These are phyloP conservation scores for Hibiscus mutabilis DNA, from an alignment of 345 rosid species.

Conservation along the genomic window DNA sequence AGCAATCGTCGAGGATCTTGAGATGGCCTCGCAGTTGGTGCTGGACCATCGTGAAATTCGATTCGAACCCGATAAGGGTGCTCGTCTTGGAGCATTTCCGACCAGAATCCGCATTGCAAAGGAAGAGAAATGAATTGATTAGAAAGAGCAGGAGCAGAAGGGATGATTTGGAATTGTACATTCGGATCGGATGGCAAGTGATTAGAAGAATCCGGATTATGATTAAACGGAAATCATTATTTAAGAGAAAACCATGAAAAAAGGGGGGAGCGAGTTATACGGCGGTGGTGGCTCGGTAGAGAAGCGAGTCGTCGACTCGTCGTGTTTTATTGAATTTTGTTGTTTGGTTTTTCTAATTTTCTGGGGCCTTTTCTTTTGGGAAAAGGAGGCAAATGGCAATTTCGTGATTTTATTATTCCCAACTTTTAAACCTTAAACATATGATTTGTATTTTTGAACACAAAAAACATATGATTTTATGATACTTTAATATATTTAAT, in stretches of 20 bases:
- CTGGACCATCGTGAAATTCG: slow-evolving; percentile 72
- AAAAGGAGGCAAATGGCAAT: not conserved
- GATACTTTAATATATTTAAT: too few relatives aligned
- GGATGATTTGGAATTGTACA: not conserved
- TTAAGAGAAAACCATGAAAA: not conserved
- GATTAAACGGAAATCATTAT: not conserved
- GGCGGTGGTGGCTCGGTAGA: not conserved
- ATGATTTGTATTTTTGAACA: too few relatives aligned
- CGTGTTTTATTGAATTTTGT: too few relatives aligned
- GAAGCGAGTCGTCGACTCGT: too few relatives aligned
- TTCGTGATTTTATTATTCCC: not conserved
- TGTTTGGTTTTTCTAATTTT: too few relatives aligned
- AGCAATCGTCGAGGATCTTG: slow-evolving; percentile 49
- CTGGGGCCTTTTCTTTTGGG: too few relatives aligned
- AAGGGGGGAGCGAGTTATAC: not conserved
- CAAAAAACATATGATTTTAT: too few relatives aligned
- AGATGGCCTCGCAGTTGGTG: slow-evolving; percentile 80
- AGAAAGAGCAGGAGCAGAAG: not conserved
- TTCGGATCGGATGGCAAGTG: not conserved
- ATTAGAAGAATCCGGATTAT: not conserved
- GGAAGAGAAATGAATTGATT: slow-evolving; percentile 11
- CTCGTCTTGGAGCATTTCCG: slow-evolving; percentile 47
- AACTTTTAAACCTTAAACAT: not conserved
- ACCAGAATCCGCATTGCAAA: slow-evolving; percentile 41
- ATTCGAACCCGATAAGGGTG: slow-evolving; percentile 54